Conservation (phyloP, 2,329 filamentous ascomycete species). For the Ophiocordyceps camponoti-floridani region DNA sequence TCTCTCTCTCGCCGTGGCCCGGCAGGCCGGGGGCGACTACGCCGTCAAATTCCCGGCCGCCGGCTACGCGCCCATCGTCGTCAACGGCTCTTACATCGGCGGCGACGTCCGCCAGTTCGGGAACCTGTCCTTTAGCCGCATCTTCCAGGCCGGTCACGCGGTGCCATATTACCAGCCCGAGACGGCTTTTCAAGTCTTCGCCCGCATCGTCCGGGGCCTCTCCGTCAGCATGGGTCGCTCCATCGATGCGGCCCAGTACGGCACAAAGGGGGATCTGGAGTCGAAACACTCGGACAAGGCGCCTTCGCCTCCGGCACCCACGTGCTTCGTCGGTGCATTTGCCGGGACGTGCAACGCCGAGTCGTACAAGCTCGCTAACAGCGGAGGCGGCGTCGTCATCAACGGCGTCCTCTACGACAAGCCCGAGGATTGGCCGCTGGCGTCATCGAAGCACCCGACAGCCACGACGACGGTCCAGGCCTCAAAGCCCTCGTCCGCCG, state of each 20-base stretch:
- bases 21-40: slow-evolving; percentile 27
- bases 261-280: slow-evolving; percentile 37
- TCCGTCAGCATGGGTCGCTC: slow-evolving; percentile 36
- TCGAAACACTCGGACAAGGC: slow-evolving; percentile 36
- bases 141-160: slow-evolving; percentile 49
- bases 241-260: slow-evolving; percentile 32
- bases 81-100: slow-evolving; percentile 49
- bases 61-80: slow-evolving; percentile 54
- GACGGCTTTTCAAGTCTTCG: slow-evolving; percentile 40
- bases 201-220: slow-evolving; percentile 36
- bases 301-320: slow-evolving; percentile 26
- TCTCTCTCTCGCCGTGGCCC: slow-evolving; percentile 44
- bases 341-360: slow-evolving; percentile 29
- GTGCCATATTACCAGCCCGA: slow-evolving; percentile 43
- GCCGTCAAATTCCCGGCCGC: slow-evolving; percentile 39
- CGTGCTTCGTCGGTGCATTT: slow-evolving; percentile 42
- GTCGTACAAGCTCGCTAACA: slow-evolving; percentile 23
- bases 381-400: slow-evolving; percentile 34
- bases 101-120: slow-evolving; percentile 62
- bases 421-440: slow-evolving; percentile 22
- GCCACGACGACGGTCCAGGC: slow-evolving; percentile 4
- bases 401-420: slow-evolving; percentile 37
- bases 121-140: slow-evolving; percentile 50
- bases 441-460: slow-evolving; percentile 7
- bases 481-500: slow-evolving; percentile 5